Percentiles rank a stretch among this genome's conserved stretches.
Conservation (phyloP, 2,329 filamentous ascomycete genomes). For the Colletotrichum chlorophyti region DNA sequence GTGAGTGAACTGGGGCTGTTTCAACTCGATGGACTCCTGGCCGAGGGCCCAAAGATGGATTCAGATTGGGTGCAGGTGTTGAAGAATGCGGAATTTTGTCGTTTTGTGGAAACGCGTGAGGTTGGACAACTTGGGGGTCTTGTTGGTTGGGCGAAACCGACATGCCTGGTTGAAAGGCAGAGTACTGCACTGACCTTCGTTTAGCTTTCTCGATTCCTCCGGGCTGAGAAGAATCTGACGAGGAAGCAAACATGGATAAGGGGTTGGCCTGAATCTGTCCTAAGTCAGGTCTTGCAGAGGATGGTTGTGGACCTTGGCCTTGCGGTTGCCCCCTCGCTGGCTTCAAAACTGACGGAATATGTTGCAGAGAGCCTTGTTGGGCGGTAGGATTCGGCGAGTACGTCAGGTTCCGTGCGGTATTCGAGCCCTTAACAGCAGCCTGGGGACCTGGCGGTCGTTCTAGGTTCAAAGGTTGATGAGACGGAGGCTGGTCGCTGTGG, state of each 20-base stretch:
- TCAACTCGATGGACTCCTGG: constrained; percentile 10
- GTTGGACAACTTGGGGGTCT: not conserved
- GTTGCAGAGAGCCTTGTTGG: constrained; percentile 6
- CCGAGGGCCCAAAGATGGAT: not conserved
- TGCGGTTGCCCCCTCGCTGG: constrained; percentile 34
- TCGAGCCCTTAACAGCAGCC: not conserved
- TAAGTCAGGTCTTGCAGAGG: not conserved
- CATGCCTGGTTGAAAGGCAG: constrained; percentile 2
- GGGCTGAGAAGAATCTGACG: not conserved
- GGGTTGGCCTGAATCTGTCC: not conserved
- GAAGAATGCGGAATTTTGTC: not conserved
- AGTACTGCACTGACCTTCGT: not conserved
- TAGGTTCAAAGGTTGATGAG: not conserved
- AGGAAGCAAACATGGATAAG: not conserved
- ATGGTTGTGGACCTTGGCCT: not conserved
- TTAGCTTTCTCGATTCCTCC: not conserved
- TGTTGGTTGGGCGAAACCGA: not conserved
- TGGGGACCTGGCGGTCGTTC: not conserved
- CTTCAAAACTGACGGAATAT: constrained; percentile 38
- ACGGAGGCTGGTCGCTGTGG: not conserved
- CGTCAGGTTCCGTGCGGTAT: no score
- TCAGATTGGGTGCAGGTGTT: not conserved
- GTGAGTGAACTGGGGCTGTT: constrained; percentile 2
- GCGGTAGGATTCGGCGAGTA: no score
- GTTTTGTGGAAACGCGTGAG: not conserved